Conservation (phyloP, 2,329 filamentous ascomycete genomes). For the Helminthosporium solani region DNA sequence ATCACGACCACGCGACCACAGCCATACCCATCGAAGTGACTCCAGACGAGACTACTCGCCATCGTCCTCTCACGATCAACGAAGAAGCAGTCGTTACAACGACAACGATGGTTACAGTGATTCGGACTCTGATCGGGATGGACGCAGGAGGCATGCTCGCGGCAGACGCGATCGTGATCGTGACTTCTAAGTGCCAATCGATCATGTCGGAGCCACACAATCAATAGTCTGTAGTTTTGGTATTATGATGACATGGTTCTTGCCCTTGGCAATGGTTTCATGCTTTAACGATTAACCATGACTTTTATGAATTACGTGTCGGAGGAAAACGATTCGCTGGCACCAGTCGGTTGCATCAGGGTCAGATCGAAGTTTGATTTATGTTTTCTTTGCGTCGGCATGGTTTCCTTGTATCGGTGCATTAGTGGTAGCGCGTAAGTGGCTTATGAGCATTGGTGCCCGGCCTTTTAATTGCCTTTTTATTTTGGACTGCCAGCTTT, state of each 20-base stretch:
- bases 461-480: too few relatives aligned
- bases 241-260: neutral
- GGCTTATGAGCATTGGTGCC: too few relatives aligned
- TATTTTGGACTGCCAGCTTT: too few relatives aligned
- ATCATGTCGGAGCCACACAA: too few relatives aligned
- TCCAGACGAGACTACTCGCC: slow-evolving; percentile 13
- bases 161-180: neutral
- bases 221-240: neutral
- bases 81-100: slow-evolving; percentile 10
- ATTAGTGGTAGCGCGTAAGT: too few relatives aligned
- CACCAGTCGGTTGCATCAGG: neutral
- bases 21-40: slow-evolving; percentile 11
- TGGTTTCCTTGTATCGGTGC: neutral
- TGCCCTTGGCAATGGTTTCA: neutral
- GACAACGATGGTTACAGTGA: slow-evolving; percentile 15
- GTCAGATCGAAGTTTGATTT: neutral
- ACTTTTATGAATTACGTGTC: neutral
- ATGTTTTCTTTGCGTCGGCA: neutral
- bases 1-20: slow-evolving; percentile 7
- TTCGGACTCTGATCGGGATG: slow-evolving; percentile 15
- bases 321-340: neutral
- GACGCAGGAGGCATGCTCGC: slow-evolving; percentile 12
- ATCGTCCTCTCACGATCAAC: slow-evolving; percentile 17
- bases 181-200: neutral
- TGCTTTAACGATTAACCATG: neutral